Percentiles rank a stretch among this genome's conserved stretches.
phyloP scores from a whole-genome alignment of 805 yeast genomes.

The Metschnikowia gruessii region DNA sequence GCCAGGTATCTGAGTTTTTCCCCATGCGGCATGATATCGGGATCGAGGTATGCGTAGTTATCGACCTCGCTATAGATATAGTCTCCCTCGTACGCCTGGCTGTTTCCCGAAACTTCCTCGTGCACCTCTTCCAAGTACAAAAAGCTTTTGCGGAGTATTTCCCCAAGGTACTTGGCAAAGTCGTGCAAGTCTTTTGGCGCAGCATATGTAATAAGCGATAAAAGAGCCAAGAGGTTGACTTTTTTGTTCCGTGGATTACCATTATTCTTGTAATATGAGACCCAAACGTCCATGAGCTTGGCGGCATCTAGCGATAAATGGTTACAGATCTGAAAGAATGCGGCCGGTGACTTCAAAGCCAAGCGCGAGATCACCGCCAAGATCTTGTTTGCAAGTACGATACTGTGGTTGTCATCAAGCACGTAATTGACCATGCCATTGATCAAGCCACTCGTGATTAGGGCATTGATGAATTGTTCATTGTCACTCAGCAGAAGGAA shows the following conservation, averaged over 20 bases:
- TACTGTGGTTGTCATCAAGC: conserved; percentile 42
- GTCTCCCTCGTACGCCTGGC: conserved; percentile 38
- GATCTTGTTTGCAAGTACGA: conserved; percentile 38
- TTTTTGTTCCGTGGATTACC: conserved; percentile 78
- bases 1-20: conserved; percentile 38
- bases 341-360: conserved; percentile 32
- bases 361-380: conserved; percentile 38
- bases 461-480: conserved; percentile 27
- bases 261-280: conserved; percentile 46
- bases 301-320: conserved; percentile 26
- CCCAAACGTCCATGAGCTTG: conserved; percentile 34
- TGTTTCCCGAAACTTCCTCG: conserved; percentile 44
- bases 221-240: conserved; percentile 58
- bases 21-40: conserved; percentile 41
- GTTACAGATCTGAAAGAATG: conserved; percentile 33
- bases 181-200: conserved; percentile 23
- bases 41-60: conserved; percentile 41
- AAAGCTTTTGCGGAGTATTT: conserved; percentile 32
- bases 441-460: conserved; percentile 46
- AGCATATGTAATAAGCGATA: conserved; percentile 45
- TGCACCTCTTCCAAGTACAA: conserved; percentile 69
- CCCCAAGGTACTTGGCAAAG: conserved; percentile 21
- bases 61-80: conserved; percentile 41
- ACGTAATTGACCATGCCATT: conserved; percentile 41
- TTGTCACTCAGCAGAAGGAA: conserved; percentile 30